A percentile compares a stretch with the other conserved stretches of the same genome.
Evolutionary conservation across 73 alveolate species (phyloP).

Genomic region (Paramecium sonneborni): DNA sequence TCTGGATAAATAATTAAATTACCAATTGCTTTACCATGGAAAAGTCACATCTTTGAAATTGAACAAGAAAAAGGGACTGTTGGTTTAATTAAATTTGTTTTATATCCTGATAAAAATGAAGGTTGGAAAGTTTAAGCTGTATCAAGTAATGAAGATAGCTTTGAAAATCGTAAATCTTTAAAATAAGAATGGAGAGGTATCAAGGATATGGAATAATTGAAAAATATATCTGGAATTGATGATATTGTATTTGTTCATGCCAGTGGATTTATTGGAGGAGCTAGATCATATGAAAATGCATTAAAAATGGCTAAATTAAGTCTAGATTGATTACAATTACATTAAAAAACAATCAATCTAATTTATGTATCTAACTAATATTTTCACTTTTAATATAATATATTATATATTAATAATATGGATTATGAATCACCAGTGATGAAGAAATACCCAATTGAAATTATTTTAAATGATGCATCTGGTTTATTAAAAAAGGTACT

Average conservation of each 20-base stretch:
- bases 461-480: neutral
- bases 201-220: slow-evolving; percentile 78
- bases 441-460: neutral
- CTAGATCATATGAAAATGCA: slow-evolving; percentile 74
- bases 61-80: slow-evolving; percentile 76
- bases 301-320: slow-evolving; percentile 76
- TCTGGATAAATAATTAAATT: slow-evolving; percentile 76
- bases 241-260: slow-evolving; percentile 87
- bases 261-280: slow-evolving; percentile 92
- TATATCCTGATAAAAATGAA: slow-evolving; percentile 78
- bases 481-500: slow-evolving; percentile 18
- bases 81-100: slow-evolving; percentile 78
- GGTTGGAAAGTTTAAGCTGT: slow-evolving; percentile 82
- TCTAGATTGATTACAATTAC: neutral
- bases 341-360: neutral
- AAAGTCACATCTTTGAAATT: slow-evolving; percentile 77
- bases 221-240: slow-evolving; percentile 72
- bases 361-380: neutral
- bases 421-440: neutral
- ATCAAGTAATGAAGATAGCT: slow-evolving; percentile 64
- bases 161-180: slow-evolving; percentile 82
- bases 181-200: slow-evolving; percentile 87
- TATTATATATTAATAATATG: neutral
- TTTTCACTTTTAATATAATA: neutral
- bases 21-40: slow-evolving; percentile 87